phyloP scores from a whole-genome alignment of 2,329 filamentous ascomycete genomes.

The Achaetomium macrosporum region DNA sequence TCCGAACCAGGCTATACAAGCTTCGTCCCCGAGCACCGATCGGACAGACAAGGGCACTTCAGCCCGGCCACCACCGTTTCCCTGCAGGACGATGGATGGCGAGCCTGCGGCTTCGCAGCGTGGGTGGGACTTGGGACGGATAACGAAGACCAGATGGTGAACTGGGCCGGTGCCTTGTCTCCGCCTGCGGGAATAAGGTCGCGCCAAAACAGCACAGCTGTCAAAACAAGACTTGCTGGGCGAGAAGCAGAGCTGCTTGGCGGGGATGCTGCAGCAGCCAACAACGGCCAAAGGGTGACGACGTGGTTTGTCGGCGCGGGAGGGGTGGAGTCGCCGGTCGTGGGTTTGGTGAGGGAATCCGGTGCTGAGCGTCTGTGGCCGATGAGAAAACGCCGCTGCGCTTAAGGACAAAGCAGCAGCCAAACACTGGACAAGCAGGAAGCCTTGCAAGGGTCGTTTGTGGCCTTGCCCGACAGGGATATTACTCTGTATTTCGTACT shows the following conservation, averaged over 20 bases:
- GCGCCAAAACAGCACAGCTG: slow-evolving; percentile 14
- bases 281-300: slow-evolving; percentile 13
- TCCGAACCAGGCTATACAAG: neutral
- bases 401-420: slow-evolving; percentile 13
- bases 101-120: slow-evolving; percentile 16
- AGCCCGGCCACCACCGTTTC: slow-evolving; percentile 9
- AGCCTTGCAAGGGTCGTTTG: neutral
- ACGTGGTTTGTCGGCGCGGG: slow-evolving; percentile 18
- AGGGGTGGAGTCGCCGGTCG: slow-evolving; percentile 14
- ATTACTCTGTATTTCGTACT: neutral
- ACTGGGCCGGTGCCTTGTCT: neutral
- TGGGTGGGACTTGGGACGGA: slow-evolving; percentile 12
- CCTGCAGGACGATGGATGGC: slow-evolving; percentile 17
- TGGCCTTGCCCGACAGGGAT: slow-evolving; percentile 15
- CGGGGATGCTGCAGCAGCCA: slow-evolving; percentile 8
- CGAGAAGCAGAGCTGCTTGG: no score
- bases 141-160: slow-evolving; percentile 2
- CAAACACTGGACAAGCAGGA: slow-evolving; percentile 4
- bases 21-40: neutral
- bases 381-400: slow-evolving; percentile 16
- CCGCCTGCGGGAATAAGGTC: slow-evolving; percentile 15
- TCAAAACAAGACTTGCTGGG: slow-evolving; percentile 9
- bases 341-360: slow-evolving; percentile 2
- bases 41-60: slow-evolving; percentile 1
- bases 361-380: slow-evolving; percentile 2